phyloP scores from a whole-genome alignment of 2,329 filamentous ascomycete species.

The Colletotrichum sojae region DNA sequence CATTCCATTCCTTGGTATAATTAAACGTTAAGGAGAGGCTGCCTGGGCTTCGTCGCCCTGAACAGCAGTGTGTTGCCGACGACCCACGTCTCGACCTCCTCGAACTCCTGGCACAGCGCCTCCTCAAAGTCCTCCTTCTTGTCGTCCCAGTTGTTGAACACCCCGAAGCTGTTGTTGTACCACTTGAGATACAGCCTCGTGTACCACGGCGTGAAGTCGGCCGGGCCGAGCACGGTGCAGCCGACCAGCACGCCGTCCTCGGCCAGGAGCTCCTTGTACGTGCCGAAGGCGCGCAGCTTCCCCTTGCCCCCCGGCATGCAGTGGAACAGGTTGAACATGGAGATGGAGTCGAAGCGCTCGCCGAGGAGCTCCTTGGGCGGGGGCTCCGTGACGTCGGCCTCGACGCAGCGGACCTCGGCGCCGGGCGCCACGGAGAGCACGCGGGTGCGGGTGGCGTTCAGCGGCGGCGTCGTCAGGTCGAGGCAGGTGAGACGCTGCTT shows the following conservation, averaged over 20 bases:
- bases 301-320: slow-evolving; percentile 53
- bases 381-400: slow-evolving; percentile 54
- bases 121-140: slow-evolving; percentile 49
- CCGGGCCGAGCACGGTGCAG: slow-evolving; percentile 53
- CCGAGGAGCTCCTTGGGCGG: slow-evolving; percentile 46
- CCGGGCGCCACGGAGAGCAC: slow-evolving; percentile 43
- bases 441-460: slow-evolving; percentile 48
- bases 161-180: slow-evolving; percentile 51
- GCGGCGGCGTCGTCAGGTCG: slow-evolving; percentile 53
- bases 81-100: slow-evolving; percentile 54
- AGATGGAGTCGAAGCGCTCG: slow-evolving; percentile 57
- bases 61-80: slow-evolving; percentile 57
- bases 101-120: slow-evolving; percentile 53
- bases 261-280: slow-evolving; percentile 50
- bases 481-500: slow-evolving; percentile 52
- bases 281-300: slow-evolving; percentile 50
- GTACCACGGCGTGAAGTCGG: slow-evolving; percentile 46
- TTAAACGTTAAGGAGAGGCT: slow-evolving; percentile 41
- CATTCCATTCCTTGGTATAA: not conserved
- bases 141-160: slow-evolving; percentile 59
- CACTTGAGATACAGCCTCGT: slow-evolving; percentile 41
- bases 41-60: slow-evolving; percentile 49
- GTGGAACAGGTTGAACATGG: slow-evolving; percentile 59
- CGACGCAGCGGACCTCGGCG: slow-evolving; percentile 47
- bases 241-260: slow-evolving; percentile 55